Percentiles rank a stretch among this genome's conserved stretches.
These are phyloP conservation scores for Eragrostis curvula DNA, from an alignment of 176 grass and related monocot genomes.

Conservation along the genomic window DNA sequence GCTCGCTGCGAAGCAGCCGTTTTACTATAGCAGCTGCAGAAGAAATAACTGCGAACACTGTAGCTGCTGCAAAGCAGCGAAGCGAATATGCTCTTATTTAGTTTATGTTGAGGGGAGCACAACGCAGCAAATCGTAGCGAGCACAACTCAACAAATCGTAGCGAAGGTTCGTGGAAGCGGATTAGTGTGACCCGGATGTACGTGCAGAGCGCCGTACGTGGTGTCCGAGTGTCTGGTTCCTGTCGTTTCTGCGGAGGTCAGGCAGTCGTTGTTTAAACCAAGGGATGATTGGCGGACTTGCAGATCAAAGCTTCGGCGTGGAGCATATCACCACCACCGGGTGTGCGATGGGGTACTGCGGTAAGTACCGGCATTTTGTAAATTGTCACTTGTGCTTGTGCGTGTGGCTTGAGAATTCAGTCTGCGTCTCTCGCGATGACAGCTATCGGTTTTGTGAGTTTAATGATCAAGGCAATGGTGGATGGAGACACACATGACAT, in stretches of 20 bases:
- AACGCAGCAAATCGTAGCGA: not conserved
- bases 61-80: too few relatives aligned
- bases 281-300: not conserved
- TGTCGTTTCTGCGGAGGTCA: conserved; percentile 1
- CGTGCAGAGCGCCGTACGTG: not conserved
- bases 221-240: not conserved
- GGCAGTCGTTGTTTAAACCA: not conserved
- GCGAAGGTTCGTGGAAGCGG: conserved; percentile 14
- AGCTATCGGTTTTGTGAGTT: too few relatives aligned
- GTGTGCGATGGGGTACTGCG: too few relatives aligned
- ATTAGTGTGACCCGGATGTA: not conserved
- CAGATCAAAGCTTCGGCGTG: not conserved
- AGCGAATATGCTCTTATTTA: too few relatives aligned
- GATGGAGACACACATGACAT: too few relatives aligned
- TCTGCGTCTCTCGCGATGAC: too few relatives aligned
- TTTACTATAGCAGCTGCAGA: too few relatives aligned
- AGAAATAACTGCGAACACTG: too few relatives aligned
- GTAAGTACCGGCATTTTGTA: not conserved
- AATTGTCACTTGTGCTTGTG: too few relatives aligned
- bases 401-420: too few relatives aligned
- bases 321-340: not conserved
- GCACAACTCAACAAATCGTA: not conserved
- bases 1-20: too few relatives aligned
- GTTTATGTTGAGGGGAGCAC: not conserved
- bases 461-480: too few relatives aligned